Evolutionary conservation across 2,329 filamentous ascomycete genomes (phyloP).

Genomic region (Trichophyton rubrum): DNA sequence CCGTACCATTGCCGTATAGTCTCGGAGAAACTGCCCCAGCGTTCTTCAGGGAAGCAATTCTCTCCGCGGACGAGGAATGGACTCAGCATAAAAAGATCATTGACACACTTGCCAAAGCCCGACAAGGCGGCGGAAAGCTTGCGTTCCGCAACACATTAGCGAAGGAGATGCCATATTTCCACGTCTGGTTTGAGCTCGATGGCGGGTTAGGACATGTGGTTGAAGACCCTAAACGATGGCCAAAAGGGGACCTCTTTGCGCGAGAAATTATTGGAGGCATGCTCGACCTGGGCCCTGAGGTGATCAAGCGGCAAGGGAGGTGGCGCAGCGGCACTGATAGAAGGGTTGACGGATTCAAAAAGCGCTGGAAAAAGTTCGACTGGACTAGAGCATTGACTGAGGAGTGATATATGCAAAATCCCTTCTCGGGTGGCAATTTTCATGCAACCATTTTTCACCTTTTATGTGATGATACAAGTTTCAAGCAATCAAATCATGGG

Average conservation of each 20-base stretch:
- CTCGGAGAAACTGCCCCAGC: conserved; percentile 86
- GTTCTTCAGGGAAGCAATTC: conserved; percentile 90
- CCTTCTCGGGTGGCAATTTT: not conserved
- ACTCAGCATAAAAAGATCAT: conserved; percentile 90
- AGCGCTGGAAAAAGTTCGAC: conserved; percentile 84
- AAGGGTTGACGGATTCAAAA: conserved; percentile 65
- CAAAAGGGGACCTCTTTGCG: conserved; percentile 81
- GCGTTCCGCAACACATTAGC: conserved; percentile 74
- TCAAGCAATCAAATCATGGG: not conserved
- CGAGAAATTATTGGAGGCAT: conserved; percentile 87
- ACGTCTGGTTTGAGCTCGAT: conserved; percentile 88
- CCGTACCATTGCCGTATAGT: conserved; percentile 75
- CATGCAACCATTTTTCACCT: not conserved
- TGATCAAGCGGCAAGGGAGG: conserved; percentile 79
- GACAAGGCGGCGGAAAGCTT: conserved; percentile 56
- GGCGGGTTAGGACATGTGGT: conserved; percentile 87
- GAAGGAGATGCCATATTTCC: conserved; percentile 97
- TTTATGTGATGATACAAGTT: not conserved
- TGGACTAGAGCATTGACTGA: conserved; percentile 58
- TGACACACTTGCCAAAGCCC: conserved; percentile 55
- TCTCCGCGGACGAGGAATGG: conserved; percentile 84
- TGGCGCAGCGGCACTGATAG: conserved; percentile 59
- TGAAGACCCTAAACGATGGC: conserved; percentile 76
- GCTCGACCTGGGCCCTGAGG: conserved; percentile 65
- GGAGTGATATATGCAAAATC: conserved; percentile 17